Conservation (phyloP, 495 filamentous ascomycete species). For the Cercophora samala region DNA sequence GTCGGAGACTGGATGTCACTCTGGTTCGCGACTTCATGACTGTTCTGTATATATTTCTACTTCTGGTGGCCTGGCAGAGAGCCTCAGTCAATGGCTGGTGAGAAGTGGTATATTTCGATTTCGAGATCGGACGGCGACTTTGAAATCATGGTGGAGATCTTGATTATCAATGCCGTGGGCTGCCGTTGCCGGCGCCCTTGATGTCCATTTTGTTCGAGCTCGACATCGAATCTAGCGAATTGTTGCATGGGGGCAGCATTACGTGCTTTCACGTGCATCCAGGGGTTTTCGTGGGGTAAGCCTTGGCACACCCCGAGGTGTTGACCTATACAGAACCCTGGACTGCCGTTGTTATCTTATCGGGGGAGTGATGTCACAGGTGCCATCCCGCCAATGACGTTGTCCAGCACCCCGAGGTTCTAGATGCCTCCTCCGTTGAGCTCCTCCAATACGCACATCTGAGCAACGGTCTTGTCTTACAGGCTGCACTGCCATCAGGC, state of each 20-base stretch:
- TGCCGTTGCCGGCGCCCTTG: constrained; percentile 21
- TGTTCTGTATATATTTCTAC: background rate
- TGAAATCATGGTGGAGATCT: background rate
- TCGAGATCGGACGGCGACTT: background rate
- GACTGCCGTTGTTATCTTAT: background rate
- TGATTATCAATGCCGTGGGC: constrained; percentile 2
- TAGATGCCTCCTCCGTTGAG: background rate
- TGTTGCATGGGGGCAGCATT: constrained; percentile 8
- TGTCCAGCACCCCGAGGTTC: background rate
- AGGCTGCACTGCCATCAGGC: background rate
- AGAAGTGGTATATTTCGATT: background rate
- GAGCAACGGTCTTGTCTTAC: background rate
- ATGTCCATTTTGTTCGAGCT: constrained; percentile 1
- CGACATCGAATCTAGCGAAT: constrained; percentile 2
- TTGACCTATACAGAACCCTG: background rate
- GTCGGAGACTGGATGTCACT: constrained; percentile 17
- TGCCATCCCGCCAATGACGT: background rate
- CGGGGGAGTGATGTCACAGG: constrained; percentile 13
- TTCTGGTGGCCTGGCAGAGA: background rate
- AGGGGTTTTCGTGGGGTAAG: background rate
- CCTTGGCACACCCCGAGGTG: background rate
- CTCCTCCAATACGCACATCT: background rate
- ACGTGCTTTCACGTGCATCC: constrained; percentile 38
- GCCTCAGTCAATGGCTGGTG: constrained; percentile 2
- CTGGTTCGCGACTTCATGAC: constrained; percentile 25